Conservation (phyloP, 192 early-diverging fungal species). For the Backusella tarrabulga region DNA sequence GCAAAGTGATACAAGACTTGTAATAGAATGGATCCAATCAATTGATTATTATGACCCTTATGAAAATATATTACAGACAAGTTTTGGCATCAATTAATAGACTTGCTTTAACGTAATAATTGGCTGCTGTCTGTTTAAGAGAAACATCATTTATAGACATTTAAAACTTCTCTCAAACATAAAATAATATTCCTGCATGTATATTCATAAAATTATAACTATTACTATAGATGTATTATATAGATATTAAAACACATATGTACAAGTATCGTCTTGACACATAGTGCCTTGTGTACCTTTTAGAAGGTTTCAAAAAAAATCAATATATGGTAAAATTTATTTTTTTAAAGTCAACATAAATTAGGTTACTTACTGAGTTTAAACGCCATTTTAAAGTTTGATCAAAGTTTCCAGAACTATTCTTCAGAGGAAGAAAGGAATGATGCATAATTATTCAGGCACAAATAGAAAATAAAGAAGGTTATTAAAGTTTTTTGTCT, state of each 20-base stretch:
- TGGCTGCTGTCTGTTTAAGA: background rate
- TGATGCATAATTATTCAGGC: background rate
- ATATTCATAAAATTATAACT: no score
- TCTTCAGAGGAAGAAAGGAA: background rate
- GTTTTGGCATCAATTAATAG: background rate
- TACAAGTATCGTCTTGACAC: no score
- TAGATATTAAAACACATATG: no score
- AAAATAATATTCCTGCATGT: no score
- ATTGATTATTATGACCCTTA: no score
- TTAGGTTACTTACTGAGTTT: background rate
- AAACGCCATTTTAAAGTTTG: background rate
- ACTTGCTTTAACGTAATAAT: background rate
- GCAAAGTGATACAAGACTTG: background rate
- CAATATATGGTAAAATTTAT: background rate
- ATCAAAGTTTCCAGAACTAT: background rate
- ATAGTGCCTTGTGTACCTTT: background rate
- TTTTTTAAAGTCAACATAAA: background rate
- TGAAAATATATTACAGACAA: background rate
- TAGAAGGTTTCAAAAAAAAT: background rate
- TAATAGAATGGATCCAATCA: background rate
- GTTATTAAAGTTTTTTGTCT: background rate
- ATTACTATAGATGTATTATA: no score
- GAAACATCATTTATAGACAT: background rate
- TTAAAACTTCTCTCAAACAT: background rate
- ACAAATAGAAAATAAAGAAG: background rate